Evolutionary conservation across 345 rosid genomes (phyloP).

Genomic region (Citrus cavaleriei): DNA sequence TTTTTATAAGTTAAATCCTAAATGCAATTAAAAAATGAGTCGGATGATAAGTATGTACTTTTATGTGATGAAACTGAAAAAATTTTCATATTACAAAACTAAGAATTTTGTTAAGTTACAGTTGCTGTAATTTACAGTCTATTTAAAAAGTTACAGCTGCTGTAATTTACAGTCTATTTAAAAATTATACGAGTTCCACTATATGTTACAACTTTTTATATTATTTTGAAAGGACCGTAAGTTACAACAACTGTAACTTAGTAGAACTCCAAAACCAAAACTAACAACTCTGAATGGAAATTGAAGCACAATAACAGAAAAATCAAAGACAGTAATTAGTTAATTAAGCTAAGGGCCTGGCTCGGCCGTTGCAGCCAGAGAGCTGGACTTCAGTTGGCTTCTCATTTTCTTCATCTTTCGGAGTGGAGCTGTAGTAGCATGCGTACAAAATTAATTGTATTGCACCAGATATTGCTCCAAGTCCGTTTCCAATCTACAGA

Average conservation of each 20-base stretch:
- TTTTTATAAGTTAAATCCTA: no score
- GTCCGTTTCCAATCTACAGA: constrained; percentile 56
- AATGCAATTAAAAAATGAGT: no score
- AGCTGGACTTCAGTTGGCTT: background rate
- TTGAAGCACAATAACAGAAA: no score
- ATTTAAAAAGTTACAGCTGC: no score
- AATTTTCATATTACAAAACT: no score
- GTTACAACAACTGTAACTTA: no score
- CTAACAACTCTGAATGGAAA: background rate
- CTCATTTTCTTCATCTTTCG: constrained; percentile 12
- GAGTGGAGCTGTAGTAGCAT: constrained; percentile 28
- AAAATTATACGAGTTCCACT: accelerated
- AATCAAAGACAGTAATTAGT: background rate
- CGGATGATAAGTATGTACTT: no score
- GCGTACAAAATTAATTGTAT: constrained; percentile 41
- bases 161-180: accelerated
- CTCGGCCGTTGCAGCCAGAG: background rate
- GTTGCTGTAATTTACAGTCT: accelerated
- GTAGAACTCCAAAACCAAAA: no score
- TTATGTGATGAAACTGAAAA: no score
- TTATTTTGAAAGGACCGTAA: no score
- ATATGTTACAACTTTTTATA: no score
- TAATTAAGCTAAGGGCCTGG: background rate
- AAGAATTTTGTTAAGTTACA: no score
- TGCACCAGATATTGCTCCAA: constrained; percentile 37